These are phyloP conservation scores for Ophiostoma ips DNA, from an alignment of 2,329 filamentous ascomycete species.

Conservation along the genomic window DNA sequence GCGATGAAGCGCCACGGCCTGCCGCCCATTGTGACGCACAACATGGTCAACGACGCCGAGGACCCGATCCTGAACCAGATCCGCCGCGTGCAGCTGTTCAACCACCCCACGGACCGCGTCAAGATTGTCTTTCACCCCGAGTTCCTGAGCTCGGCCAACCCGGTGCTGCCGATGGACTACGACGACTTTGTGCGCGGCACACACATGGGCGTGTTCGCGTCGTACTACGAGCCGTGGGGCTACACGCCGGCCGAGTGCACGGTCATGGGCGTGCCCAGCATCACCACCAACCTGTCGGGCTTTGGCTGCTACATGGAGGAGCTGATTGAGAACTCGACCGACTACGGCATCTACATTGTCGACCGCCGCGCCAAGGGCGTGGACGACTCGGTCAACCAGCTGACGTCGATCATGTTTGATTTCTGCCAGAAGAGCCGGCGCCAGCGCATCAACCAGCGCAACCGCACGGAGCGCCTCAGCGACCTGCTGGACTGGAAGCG, in stretches of 20 bases:
- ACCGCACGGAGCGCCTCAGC: slow-evolving; percentile 86
- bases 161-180: slow-evolving; percentile 88
- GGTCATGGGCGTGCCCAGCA: slow-evolving; percentile 96
- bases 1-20: slow-evolving; percentile 89
- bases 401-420: slow-evolving; percentile 84
- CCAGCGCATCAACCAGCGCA: slow-evolving; percentile 97
- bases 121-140: slow-evolving; percentile 98
- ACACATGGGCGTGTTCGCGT: slow-evolving; percentile 88
- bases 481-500: slow-evolving; percentile 97
- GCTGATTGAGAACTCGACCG: slow-evolving; percentile 90
- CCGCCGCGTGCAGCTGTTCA: slow-evolving; percentile 90
- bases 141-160: slow-evolving; percentile 91
- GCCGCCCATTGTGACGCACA: slow-evolving; percentile 94
- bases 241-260: slow-evolving; percentile 98
- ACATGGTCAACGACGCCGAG: slow-evolving; percentile 89
- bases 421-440: slow-evolving; percentile 87
- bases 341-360: slow-evolving; percentile 98
- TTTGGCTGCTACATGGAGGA: slow-evolving; percentile 99
- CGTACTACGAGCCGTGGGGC: slow-evolving; percentile 98
- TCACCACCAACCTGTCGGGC: slow-evolving; percentile 93
- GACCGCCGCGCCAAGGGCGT: slow-evolving; percentile 90
- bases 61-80: slow-evolving; percentile 95
- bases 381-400: slow-evolving; percentile 93
- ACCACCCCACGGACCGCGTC: slow-evolving; percentile 85
- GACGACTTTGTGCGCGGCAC: slow-evolving; percentile 97